Percentiles rank a stretch among this genome's conserved stretches.
Conservation (phyloP, 2,329 filamentous ascomycete species). For the Colletotrichum spinosum region DNA sequence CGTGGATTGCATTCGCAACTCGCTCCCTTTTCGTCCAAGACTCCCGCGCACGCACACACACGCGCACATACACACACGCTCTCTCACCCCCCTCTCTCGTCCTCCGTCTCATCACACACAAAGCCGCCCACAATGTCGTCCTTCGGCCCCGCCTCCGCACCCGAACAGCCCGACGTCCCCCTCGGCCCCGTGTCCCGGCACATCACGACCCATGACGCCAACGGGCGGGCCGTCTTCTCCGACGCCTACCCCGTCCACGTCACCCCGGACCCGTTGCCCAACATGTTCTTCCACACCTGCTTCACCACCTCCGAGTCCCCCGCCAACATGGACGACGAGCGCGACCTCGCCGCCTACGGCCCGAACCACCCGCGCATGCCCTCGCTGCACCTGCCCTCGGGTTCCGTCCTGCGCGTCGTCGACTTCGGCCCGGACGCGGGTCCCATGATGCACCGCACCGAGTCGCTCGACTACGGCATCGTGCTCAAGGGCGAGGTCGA, state of each 20-base stretch:
- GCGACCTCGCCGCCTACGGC: constrained; percentile 31
- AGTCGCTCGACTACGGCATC: constrained; percentile 59
- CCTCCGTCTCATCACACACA: neutral
- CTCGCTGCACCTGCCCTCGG: constrained; percentile 31
- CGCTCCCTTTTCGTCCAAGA: no score
- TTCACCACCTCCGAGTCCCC: constrained; percentile 38
- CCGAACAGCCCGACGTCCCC: constrained; percentile 19
- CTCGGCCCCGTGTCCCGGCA: constrained; percentile 31
- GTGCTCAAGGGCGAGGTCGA: constrained; percentile 59
- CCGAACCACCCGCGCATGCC: constrained; percentile 35
- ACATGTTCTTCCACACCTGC: constrained; percentile 40
- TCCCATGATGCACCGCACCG: constrained; percentile 56
- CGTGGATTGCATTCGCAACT: no score
- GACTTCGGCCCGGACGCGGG: constrained; percentile 36
- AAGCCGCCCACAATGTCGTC: constrained; percentile 20
- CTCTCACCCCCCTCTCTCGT: no score
- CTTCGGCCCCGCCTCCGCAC: constrained; percentile 9
- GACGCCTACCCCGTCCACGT: constrained; percentile 37
- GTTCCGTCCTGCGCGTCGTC: constrained; percentile 35
- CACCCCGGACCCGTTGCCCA: constrained; percentile 29
- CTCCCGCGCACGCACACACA: no score
- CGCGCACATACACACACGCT: no score
- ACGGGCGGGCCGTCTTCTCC: constrained; percentile 43
- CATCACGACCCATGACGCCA: constrained; percentile 43
- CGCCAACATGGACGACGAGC: constrained; percentile 31